Evolutionary conservation across 805 yeast genomes (phyloP).

Genomic region (Alloascoidea hylecoeti): DNA sequence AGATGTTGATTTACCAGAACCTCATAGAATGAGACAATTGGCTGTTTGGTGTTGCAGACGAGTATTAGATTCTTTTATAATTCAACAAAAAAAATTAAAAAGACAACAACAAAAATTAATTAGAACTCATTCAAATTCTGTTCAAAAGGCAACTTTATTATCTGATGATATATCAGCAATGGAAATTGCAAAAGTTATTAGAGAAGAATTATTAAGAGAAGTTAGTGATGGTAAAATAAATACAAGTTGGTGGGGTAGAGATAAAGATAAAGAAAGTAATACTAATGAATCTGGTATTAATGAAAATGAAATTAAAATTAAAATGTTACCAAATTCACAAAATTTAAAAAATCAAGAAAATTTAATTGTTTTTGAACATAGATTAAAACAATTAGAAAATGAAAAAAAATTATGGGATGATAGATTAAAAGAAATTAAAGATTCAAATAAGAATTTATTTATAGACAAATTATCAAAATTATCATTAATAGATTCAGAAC

Average conservation of each 20-base stretch:
- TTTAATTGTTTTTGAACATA: slow-evolving; percentile 28
- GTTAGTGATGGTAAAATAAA: slow-evolving; percentile 42
- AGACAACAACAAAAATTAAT: slow-evolving; percentile 9
- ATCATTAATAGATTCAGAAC: background rate
- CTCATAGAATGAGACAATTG: slow-evolving; percentile 58
- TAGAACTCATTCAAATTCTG: slow-evolving; percentile 4
- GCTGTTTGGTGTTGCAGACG: slow-evolving; percentile 55
- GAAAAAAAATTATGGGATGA: background rate
- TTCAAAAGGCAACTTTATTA: slow-evolving; percentile 7
- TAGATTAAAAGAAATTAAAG: background rate
- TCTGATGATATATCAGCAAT: slow-evolving; percentile 26
- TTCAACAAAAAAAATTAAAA: slow-evolving; percentile 12
- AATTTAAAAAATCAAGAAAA: slow-evolving; percentile 37
- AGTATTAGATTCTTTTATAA: slow-evolving; percentile 19
- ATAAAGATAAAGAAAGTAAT: slow-evolving; percentile 14
- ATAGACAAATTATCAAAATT: too few species aligned
- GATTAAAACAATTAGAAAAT: slow-evolving; percentile 19
- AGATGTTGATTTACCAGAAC: slow-evolving; percentile 50
- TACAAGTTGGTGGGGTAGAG: slow-evolving; percentile 54
- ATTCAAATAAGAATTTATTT: too few species aligned
- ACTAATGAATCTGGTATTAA: slow-evolving; percentile 15
- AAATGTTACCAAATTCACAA: slow-evolving; percentile 38
- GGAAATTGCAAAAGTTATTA: slow-evolving; percentile 46
- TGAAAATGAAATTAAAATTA: slow-evolving; percentile 9
- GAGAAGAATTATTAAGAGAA: slow-evolving; percentile 47